These are phyloP conservation scores for Phycomyces nitens DNA, from an alignment of 192 early-diverging fungal species.

Conservation along the genomic window DNA sequence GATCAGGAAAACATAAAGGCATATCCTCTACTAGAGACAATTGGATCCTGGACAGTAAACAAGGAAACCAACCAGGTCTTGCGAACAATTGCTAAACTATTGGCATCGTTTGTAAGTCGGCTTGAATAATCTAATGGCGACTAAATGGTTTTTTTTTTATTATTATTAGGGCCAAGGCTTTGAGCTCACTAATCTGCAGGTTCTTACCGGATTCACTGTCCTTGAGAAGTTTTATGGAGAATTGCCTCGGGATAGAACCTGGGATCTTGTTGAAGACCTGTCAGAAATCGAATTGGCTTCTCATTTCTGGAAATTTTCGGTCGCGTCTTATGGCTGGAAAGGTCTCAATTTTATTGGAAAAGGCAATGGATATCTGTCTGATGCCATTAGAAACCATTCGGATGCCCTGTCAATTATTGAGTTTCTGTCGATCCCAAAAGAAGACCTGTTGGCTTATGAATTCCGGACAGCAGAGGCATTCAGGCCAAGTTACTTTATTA, in stretches of 20 bases:
- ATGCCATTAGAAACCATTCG: constrained; percentile 62
- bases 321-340: constrained; percentile 63
- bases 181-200: constrained; percentile 62
- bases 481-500: constrained; percentile 69
- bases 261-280: constrained; percentile 41
- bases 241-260: constrained; percentile 36
- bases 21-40: constrained; percentile 29
- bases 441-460: constrained; percentile 69
- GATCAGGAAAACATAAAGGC: constrained; percentile 30
- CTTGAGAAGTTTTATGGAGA: constrained; percentile 65
- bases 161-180: constrained; percentile 64
- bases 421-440: constrained; percentile 57
- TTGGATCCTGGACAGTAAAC: constrained; percentile 34
- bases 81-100: constrained; percentile 29
- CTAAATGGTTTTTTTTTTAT: background rate
- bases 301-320: constrained; percentile 47
- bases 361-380: constrained; percentile 62
- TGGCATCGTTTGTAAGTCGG: constrained; percentile 38
- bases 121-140: background rate
- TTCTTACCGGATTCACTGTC: constrained; percentile 63
- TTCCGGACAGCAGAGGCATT: constrained; percentile 66
- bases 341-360: constrained; percentile 76
- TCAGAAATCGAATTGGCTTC: constrained; percentile 33
- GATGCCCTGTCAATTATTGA: constrained; percentile 66
- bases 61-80: constrained; percentile 39